These are phyloP conservation scores for Glaciozyma martinii DNA, from an alignment of 768 basidiomycete species.

Conservation along the genomic window DNA sequence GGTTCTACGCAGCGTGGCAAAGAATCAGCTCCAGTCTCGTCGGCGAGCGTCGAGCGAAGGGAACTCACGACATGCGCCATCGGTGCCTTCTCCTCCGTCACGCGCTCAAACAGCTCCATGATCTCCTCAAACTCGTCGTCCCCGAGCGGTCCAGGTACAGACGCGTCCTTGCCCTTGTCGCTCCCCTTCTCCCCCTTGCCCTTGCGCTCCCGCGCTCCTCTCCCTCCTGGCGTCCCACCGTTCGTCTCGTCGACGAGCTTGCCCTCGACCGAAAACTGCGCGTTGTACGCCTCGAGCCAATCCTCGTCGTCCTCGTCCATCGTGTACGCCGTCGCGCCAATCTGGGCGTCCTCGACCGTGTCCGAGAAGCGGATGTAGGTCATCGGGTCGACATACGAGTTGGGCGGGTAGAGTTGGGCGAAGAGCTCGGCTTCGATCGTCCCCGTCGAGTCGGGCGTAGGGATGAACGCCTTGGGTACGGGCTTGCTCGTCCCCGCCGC, in stretches of 20 bases:
- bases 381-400: conserved; percentile 64
- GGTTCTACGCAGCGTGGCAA: not conserved
- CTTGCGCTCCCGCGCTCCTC: conserved; percentile 43
- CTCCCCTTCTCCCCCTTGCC: conserved; percentile 33
- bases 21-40: conserved; percentile 36
- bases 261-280: conserved; percentile 50
- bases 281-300: conserved; percentile 86
- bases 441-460: conserved; percentile 82
- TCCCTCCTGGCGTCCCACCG: conserved; percentile 31
- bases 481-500: conserved; percentile 33
- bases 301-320: conserved; percentile 95
- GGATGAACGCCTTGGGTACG: conserved; percentile 63
- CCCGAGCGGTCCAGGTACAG: conserved; percentile 47
- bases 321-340: conserved; percentile 72
- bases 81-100: conserved; percentile 79
- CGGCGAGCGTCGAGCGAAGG: conserved; percentile 41
- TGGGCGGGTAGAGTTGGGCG: conserved; percentile 60
- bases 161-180: conserved; percentile 67
- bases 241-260: conserved; percentile 3
- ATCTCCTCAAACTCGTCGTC: conserved; percentile 93
- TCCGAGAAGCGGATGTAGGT: conserved; percentile 73
- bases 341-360: conserved; percentile 57
- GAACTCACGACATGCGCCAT: conserved; percentile 75
- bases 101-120: conserved; percentile 87
- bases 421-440: conserved; percentile 58